These are phyloP conservation scores for Candolleomyces efflorescens DNA, from an alignment of 768 basidiomycete genomes.

Conservation along the genomic window DNA sequence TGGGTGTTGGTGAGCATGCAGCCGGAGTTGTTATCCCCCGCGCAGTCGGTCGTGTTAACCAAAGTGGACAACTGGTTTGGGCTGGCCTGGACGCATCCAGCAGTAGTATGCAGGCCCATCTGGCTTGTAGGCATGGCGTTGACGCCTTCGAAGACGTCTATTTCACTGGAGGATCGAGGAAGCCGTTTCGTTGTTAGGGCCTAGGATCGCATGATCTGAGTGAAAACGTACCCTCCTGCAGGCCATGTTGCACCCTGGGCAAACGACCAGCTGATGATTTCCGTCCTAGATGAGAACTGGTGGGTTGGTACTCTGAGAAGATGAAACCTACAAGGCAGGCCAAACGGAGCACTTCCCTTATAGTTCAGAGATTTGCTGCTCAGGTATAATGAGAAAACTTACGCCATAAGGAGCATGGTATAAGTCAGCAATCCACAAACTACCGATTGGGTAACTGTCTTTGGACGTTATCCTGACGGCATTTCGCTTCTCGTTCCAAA, in stretches of 20 bases:
- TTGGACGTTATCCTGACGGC: conserved; percentile 55
- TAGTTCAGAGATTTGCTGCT: not conserved
- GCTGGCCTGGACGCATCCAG: conserved; percentile 50
- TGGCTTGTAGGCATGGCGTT: conserved; percentile 63
- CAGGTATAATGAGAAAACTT: conserved; percentile 16
- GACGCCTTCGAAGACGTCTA: conserved; percentile 82
- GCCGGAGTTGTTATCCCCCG: conserved; percentile 48
- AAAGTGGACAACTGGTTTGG: conserved; percentile 48
- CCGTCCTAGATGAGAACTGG: not conserved
- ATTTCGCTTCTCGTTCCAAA: conserved; percentile 54
- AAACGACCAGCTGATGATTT: conserved; percentile 37
- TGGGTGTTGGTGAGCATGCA: conserved; percentile 59
- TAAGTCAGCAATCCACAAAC: conserved; percentile 60
- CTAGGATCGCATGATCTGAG: not conserved
- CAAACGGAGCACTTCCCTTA: conserved; percentile 59
- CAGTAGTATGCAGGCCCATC: conserved; percentile 66
- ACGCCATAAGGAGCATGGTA: conserved; percentile 60
- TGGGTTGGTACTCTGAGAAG: not conserved
- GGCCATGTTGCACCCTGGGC: conserved; percentile 50
- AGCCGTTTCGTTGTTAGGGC: not conserved
- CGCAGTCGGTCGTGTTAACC: conserved; percentile 57
- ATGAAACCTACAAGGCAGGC: conserved; percentile 45
- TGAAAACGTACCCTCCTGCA: conserved; percentile 41
- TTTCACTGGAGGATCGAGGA: conserved; percentile 36
- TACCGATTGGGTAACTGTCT: conserved; percentile 49